Base-by-base conservation (phyloP, 139 green algal genomes). In the Chlamydomonas asymmetrica region DNA sequence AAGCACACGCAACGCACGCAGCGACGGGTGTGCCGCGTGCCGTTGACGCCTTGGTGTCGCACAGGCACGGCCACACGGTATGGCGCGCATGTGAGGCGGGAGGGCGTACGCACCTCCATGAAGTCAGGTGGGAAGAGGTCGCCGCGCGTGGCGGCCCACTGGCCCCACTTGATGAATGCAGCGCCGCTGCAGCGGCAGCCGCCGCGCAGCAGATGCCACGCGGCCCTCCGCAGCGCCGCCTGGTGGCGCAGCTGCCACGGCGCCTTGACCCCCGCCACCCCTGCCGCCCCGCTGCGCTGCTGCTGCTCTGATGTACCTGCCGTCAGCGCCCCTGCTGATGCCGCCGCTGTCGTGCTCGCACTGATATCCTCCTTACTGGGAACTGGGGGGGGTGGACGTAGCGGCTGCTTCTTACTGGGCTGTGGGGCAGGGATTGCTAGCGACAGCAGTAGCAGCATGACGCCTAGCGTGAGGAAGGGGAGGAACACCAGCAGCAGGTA, bases 51-150 rank as follows among this genome's bases (percentile, higher is more conserved):
- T n/a, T n/a, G n/a, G n/a, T n/a, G n/a, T n/a, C n/a, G n/a, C n/a
- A n/a, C n/a, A n/a, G n/a, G n/a, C n/a, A n/a, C n/a, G n/a, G n/a
- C n/a, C n/a, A n/a, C n/a, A n/a, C n/a, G n/a, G n/a, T n/a, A n/a
- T n/a, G n/a, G n/a, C n/a, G n/a, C n/a, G n/a, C n/a, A n/a, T n/a
- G n/a, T n/a, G n/a, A n/a, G n/a, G 35, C 66, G 49, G 40, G 85
- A 84, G 52, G 97, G n/a, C n/a, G n/a, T n/a, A n/a, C n/a, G 88
- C 50, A 92, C 84, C 9, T 85, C 76, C 67, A 89, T 95, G n/a
- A 98, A 87, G 78, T 97, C 93, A 1, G 82, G 82, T 0, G 96
- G 94, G 75, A 99, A 99, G 34, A 99, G 76, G 87, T 99, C 96
- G 27, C 77, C 78, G 22, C 96, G 83, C 1, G 93, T 95, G 31